Evolutionary conservation across 352 stramenopile genomes (phyloP).

Genomic region (Phytopythium cucurbitacearum): DNA sequence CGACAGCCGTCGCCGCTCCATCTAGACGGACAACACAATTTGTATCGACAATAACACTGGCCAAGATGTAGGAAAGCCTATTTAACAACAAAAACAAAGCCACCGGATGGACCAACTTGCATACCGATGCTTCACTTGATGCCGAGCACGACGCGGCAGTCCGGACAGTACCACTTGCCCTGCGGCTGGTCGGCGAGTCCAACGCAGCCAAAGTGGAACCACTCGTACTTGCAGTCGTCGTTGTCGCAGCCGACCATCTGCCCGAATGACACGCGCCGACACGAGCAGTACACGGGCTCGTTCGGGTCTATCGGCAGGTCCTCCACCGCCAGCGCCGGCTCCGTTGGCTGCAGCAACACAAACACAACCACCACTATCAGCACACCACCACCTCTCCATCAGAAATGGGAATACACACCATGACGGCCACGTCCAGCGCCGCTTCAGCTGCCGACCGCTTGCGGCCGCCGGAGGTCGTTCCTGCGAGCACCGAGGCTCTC

Average conservation of each 20-base stretch:
- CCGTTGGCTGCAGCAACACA: conserved; percentile 11
- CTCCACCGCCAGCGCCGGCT: conserved; percentile 46
- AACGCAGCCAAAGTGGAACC: conserved; percentile 91
- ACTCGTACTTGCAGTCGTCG: conserved; percentile 91
- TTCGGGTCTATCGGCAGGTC: conserved; percentile 85
- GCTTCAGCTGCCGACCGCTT: conserved; percentile 48
- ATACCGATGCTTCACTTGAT: conserved; percentile 52
- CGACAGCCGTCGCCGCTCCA: too few species aligned
- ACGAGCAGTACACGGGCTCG: conserved; percentile 87
- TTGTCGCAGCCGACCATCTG: conserved; percentile 93
- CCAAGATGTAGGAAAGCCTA: too few species aligned
- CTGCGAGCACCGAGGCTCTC: conserved; percentile 11
- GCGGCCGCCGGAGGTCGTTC: conserved; percentile 11
- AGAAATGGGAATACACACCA: conserved; percentile 8
- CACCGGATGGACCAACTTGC: not conserved
- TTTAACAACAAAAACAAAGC: not conserved
- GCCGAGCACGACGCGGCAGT: conserved; percentile 66
- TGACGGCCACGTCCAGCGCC: conserved; percentile 24
- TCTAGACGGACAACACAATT: too few species aligned
- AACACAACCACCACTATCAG: not conserved
- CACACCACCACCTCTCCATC: not conserved
- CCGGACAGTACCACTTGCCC: conserved; percentile 81
- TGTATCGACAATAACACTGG: too few species aligned
- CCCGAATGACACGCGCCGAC: conserved; percentile 83
- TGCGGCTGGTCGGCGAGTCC: conserved; percentile 78